phyloP scores from a whole-genome alignment of 73 alveolate species.

The Urostyla sp. region DNA sequence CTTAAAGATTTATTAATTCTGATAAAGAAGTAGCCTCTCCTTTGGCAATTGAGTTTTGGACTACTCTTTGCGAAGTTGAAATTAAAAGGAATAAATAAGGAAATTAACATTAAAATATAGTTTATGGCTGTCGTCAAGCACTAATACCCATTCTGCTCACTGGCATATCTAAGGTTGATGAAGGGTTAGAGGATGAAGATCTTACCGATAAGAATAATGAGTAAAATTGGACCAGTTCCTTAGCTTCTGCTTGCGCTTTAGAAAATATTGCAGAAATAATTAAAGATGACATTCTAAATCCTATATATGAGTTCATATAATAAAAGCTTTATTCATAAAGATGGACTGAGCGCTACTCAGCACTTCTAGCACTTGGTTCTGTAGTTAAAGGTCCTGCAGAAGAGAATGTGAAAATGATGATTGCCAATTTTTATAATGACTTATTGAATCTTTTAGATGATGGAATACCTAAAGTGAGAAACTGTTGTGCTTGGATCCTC shows the following conservation, averaged over 20 bases:
- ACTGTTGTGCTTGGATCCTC: conserved; percentile 2
- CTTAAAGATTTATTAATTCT: background rate
- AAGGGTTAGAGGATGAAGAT: background rate
- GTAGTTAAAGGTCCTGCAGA: conserved; percentile 18
- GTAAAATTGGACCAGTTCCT: background rate
- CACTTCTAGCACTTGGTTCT: conserved; percentile 19
- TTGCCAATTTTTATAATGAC: background rate
- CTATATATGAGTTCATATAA: conserved; percentile 3
- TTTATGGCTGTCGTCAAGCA: background rate
- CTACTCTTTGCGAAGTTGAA: conserved; percentile 35
- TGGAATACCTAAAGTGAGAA: background rate
- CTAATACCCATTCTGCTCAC: background rate
- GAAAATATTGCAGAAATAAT: background rate
- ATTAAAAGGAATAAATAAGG: background rate
- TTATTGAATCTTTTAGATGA: conserved; percentile 15
- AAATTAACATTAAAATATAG: background rate
- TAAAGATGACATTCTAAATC: background rate
- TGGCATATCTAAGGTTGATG: conserved; percentile 25
- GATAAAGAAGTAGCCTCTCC: conserved; percentile 2
- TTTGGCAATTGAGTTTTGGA: conserved; percentile 44
- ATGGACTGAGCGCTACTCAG: conserved; percentile 31
- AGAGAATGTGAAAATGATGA: background rate
- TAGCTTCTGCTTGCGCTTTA: conserved; percentile 16
- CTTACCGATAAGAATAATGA: conserved; percentile 9
- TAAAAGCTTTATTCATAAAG: background rate